Conservation (phyloP, 306 rosid genomes). For the Castanea sativa region DNA sequence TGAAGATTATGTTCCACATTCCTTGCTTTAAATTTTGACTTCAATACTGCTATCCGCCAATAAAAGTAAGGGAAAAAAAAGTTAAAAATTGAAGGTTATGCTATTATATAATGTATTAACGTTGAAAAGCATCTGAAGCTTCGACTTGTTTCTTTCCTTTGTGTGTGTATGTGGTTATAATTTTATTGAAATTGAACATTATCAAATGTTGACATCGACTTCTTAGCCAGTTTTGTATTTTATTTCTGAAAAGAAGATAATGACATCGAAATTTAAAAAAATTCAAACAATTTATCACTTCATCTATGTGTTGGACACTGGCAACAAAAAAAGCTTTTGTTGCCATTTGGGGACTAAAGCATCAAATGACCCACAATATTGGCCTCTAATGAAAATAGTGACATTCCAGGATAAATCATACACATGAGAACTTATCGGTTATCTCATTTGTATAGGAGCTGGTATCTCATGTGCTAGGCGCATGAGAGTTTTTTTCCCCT, state of each 20-base stretch:
- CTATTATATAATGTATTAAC: background rate
- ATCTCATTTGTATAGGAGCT: no score
- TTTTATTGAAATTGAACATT: background rate
- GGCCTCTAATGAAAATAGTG: background rate
- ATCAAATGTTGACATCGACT: background rate
- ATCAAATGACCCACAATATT: background rate
- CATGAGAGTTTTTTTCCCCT: no score
- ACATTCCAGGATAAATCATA: background rate
- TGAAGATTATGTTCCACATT: conserved; percentile 1
- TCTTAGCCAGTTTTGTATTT: background rate
- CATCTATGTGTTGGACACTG: background rate
- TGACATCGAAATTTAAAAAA: no score
- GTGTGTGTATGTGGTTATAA: background rate
- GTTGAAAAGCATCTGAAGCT: background rate
- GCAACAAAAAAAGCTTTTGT: background rate
- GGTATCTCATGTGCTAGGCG: no score
- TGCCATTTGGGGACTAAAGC: conserved; percentile 6
- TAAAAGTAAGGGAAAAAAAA: no score
- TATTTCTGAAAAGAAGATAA: no score
- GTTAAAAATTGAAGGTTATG: no score
- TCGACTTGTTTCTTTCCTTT: background rate
- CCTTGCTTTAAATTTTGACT: background rate
- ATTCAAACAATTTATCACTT: no score
- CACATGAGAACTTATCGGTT: background rate
- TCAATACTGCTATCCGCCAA: no score